These are phyloP conservation scores for Colletotrichum plurivorum DNA, from an alignment of 2,329 filamentous ascomycete genomes.

Conservation along the genomic window DNA sequence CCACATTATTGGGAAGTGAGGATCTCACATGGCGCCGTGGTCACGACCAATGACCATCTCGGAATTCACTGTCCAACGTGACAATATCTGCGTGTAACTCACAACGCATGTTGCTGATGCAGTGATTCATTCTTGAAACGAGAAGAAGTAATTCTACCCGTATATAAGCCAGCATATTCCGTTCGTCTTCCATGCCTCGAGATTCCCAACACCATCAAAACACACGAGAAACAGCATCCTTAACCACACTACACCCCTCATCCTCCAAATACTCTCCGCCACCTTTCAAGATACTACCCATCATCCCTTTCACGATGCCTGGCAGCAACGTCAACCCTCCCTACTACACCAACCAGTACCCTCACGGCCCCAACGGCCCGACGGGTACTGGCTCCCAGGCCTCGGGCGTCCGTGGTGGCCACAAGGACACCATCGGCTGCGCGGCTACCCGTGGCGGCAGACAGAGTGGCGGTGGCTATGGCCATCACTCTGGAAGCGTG, in stretches of 20 bases:
- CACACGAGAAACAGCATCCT: background rate
- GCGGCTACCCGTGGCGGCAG: constrained; percentile 10
- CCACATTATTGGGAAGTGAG: no score
- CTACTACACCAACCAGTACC: background rate
- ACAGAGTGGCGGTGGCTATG: background rate
- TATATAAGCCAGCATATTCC: background rate
- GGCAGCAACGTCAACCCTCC: constrained; percentile 14
- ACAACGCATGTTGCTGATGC: background rate
- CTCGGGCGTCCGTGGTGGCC: constrained; percentile 2
- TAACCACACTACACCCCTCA: no score
- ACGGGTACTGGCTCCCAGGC: constrained; percentile 7
- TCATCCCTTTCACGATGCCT: background rate
- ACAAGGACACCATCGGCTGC: constrained; percentile 15
- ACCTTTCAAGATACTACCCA: background rate
- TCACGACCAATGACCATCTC: background rate
- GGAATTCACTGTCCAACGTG: background rate
- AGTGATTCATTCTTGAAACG: background rate
- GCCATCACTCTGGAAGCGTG: constrained; percentile 14
- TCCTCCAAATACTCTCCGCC: background rate
- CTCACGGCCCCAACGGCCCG: background rate
- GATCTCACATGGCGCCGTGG: no score
- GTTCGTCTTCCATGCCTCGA: no score
- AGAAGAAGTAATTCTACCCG: background rate
- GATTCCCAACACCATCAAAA: no score
- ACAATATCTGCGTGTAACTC: background rate